These are phyloP conservation scores for Aspergillus clavatus DNA, from an alignment of 2,329 filamentous ascomycete species.

Conservation along the genomic window DNA sequence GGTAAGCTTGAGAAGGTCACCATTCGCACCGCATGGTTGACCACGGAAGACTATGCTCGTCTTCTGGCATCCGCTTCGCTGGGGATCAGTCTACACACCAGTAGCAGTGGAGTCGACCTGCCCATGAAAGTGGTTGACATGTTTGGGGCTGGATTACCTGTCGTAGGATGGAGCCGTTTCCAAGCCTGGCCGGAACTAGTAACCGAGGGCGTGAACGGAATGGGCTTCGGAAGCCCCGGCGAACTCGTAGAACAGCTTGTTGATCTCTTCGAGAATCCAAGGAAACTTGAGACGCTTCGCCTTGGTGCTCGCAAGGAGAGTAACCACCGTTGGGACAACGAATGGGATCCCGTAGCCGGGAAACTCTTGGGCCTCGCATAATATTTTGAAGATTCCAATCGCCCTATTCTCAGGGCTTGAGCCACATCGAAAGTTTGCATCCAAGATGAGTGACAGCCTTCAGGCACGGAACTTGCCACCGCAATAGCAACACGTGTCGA, in stretches of 20 bases:
- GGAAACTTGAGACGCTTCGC: constrained; percentile 58
- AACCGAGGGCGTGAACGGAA: constrained; percentile 77
- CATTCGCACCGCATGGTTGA: constrained; percentile 80
- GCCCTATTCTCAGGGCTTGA: neutral
- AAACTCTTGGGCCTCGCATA: constrained; percentile 55
- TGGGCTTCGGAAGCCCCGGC: constrained; percentile 69
- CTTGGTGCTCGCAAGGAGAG: constrained; percentile 71
- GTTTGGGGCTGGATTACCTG: constrained; percentile 91
- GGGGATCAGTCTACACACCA: constrained; percentile 86
- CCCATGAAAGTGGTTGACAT: constrained; percentile 99
- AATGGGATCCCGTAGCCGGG: constrained; percentile 83
- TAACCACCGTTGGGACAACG: constrained; percentile 76
- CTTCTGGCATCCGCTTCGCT: constrained; percentile 82
- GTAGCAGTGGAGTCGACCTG: constrained; percentile 88
- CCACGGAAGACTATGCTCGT: constrained; percentile 74
- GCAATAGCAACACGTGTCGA: constrained; percentile 35
- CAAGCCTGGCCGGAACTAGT: constrained; percentile 90
- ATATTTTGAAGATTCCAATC: neutral
- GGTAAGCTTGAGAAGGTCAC: constrained; percentile 65
- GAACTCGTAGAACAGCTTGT: constrained; percentile 61
- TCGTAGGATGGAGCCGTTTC: constrained; percentile 79
- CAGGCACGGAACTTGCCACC: constrained; percentile 31
- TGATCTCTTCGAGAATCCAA: constrained; percentile 57
- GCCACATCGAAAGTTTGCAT: neutral
- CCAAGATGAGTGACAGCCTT: neutral